Conservation (phyloP, 202 grass and related monocot species). For the Bolboschoenoplectus hybrid region DNA sequence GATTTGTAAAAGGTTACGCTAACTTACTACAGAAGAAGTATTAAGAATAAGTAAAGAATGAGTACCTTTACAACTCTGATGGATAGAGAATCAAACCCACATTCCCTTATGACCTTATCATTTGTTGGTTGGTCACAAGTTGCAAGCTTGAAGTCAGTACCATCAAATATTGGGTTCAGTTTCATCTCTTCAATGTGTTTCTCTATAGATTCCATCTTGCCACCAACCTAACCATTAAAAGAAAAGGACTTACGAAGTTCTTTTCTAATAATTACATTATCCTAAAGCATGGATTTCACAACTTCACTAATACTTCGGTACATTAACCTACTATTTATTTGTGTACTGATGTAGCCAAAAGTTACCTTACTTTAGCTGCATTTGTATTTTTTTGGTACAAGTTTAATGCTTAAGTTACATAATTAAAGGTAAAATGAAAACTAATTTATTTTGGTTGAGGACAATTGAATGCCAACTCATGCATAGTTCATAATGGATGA, state of each 20-base stretch:
- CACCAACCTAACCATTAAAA: constrained; percentile 63
- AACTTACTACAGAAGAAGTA: neutral
- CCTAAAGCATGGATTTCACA: neutral
- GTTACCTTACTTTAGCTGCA: neutral
- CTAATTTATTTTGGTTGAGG: neutral
- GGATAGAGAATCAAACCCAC: constrained; percentile 78
- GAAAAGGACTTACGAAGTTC: neutral
- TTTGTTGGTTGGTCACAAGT: constrained; percentile 65
- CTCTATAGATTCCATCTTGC: constrained; percentile 71
- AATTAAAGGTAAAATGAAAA: neutral
- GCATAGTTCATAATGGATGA: neutral
- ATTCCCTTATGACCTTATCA: constrained; percentile 66
- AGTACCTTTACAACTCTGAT: constrained; percentile 83
- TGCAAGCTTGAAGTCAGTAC: constrained; percentile 90
- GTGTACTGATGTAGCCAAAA: neutral
- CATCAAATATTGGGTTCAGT: constrained; percentile 60
- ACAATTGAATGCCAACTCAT: neutral
- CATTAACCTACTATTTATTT: neutral
- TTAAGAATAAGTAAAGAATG: neutral
- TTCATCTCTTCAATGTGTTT: constrained; percentile 72
- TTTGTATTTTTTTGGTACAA: neutral
- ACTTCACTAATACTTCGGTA: neutral
- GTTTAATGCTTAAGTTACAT: neutral
- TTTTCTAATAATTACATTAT: constrained; percentile 11
- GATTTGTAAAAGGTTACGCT: neutral